Conservation (phyloP, 139 green algal species). For the Limnomonas spitsbergensis region DNA sequence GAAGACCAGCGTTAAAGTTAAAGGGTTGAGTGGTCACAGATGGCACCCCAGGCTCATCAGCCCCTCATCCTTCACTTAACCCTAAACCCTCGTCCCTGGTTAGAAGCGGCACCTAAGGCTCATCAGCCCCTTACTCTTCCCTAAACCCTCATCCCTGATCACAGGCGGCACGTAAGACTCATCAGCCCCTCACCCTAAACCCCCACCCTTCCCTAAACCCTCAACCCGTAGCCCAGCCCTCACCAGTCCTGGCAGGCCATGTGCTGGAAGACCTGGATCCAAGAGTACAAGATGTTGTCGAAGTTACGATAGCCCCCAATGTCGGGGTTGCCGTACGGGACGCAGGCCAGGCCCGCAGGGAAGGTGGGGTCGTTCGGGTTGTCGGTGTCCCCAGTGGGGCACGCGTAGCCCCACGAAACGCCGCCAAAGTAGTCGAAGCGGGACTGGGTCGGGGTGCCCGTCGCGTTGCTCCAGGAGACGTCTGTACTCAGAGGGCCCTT, state of each 20-base stretch:
- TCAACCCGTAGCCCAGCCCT: too few species aligned
- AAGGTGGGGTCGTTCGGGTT: slow-evolving; percentile 11
- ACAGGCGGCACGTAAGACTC: too few species aligned
- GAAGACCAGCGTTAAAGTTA: too few species aligned
- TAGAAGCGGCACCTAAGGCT: too few species aligned
- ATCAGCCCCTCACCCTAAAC: too few species aligned
- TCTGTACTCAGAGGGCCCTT: slow-evolving; percentile 25
- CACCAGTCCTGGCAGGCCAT: slow-evolving; percentile 44
- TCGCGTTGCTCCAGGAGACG: slow-evolving; percentile 23
- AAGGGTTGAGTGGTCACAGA: too few species aligned
- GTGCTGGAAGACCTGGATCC: slow-evolving; percentile 74
- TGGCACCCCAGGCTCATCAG: too few species aligned
- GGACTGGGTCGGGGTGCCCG: background rate
- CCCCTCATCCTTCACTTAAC: too few species aligned
- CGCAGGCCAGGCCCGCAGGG: slow-evolving; percentile 35
- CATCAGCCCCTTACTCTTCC: too few species aligned
- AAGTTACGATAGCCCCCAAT: slow-evolving; percentile 61
- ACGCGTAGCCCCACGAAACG: slow-evolving; percentile 7
- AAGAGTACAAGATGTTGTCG: slow-evolving; percentile 71
- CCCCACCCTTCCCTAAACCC: too few species aligned
- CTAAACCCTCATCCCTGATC: too few species aligned
- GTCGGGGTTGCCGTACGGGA: slow-evolving; percentile 44
- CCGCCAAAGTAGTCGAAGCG: background rate
- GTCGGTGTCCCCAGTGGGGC: background rate
- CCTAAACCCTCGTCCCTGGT: too few species aligned